Conservation (phyloP, 805 yeast species). For the Blastobotrys attinorum region DNA sequence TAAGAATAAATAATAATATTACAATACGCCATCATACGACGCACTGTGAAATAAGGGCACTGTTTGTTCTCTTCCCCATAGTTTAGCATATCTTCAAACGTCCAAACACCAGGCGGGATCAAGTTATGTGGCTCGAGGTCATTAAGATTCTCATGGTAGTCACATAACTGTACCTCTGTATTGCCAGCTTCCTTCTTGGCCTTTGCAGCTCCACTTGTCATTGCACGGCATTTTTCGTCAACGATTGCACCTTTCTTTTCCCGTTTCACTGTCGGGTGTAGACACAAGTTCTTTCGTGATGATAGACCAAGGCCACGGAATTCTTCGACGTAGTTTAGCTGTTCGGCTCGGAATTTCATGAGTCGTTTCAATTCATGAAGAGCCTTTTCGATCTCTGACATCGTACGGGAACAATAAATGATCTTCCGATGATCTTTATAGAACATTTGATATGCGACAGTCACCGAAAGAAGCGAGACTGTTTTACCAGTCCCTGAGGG, state of each 20-base stretch:
- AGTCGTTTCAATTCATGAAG: conserved; percentile 79
- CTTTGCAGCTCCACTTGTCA: conserved; percentile 86
- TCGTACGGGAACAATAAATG: conserved; percentile 97
- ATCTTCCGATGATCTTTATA: conserved; percentile 92
- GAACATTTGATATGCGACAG: conserved; percentile 89
- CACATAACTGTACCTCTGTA: conserved; percentile 60
- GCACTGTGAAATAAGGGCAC: conserved; percentile 95
- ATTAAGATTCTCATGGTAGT: conserved; percentile 83
- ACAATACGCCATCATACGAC: conserved; percentile 92
- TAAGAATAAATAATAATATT: conserved; percentile 92
- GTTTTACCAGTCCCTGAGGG: conserved; percentile 99
- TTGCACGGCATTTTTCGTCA: conserved; percentile 91
- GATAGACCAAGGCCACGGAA: conserved; percentile 93
- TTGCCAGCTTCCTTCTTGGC: conserved; percentile 54
- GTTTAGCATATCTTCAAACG: conserved; percentile 74
- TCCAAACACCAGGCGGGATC: conserved; percentile 88
- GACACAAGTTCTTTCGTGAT: conserved; percentile 86
- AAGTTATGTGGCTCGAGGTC: conserved; percentile 81
- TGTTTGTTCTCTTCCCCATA: conserved; percentile 74
- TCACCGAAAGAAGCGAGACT: conserved; percentile 78
- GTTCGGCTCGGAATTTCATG: conserved; percentile 79
- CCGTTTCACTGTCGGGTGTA: conserved; percentile 79
- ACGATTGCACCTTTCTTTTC: conserved; percentile 89
- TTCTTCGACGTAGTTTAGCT: conserved; percentile 80
- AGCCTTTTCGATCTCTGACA: conserved; percentile 98